A percentile compares a stretch with the other conserved stretches of the same genome.
These are phyloP conservation scores for Sugiyamaella castrensis DNA, from an alignment of 1,139 yeast species.

Conservation along the genomic window DNA sequence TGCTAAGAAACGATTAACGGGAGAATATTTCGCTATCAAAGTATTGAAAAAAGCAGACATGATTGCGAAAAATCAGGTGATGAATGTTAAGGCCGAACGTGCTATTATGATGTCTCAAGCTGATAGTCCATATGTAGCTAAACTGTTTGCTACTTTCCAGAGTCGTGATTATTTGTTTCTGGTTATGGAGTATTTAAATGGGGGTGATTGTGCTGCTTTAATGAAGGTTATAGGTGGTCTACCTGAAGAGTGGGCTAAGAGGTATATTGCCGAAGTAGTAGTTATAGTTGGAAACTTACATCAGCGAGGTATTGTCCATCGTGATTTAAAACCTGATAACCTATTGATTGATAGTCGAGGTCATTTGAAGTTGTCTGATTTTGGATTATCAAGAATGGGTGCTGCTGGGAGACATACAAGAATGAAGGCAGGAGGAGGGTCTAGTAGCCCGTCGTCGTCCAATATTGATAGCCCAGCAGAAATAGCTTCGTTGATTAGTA, in stretches of 20 bases:
- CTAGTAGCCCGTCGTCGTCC: constrained; percentile 3
- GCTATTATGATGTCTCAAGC: constrained; percentile 98
- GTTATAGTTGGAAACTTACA: constrained; percentile 91
- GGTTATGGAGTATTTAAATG: constrained; percentile 95
- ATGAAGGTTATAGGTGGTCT: constrained; percentile 80
- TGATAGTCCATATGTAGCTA: constrained; percentile 91
- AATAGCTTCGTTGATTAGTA: constrained; percentile 1
- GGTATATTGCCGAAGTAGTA: constrained; percentile 85
- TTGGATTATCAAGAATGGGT: constrained; percentile 90
- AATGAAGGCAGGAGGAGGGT: constrained; percentile 9
- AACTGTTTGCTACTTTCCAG: constrained; percentile 84
- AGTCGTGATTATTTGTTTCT: constrained; percentile 80
- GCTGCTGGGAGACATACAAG: constrained; percentile 71
- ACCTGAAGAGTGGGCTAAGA: constrained; percentile 74
- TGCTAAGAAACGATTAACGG: constrained; percentile 78
- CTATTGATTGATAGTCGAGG: constrained; percentile 81
- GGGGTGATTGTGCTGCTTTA: constrained; percentile 93
- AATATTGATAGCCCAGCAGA: constrained; percentile 13
- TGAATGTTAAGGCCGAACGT: constrained; percentile 89
- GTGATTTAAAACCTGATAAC: constrained; percentile 95
- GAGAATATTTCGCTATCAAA: constrained; percentile 94
- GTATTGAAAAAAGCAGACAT: constrained; percentile 92
- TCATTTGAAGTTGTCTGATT: constrained; percentile 89
- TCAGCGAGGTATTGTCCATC: constrained; percentile 81
- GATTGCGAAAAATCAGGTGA: constrained; percentile 95